These are phyloP conservation scores for Agarophyton chilense DNA, from an alignment of 23 red algal genomes.

Conservation along the genomic window DNA sequence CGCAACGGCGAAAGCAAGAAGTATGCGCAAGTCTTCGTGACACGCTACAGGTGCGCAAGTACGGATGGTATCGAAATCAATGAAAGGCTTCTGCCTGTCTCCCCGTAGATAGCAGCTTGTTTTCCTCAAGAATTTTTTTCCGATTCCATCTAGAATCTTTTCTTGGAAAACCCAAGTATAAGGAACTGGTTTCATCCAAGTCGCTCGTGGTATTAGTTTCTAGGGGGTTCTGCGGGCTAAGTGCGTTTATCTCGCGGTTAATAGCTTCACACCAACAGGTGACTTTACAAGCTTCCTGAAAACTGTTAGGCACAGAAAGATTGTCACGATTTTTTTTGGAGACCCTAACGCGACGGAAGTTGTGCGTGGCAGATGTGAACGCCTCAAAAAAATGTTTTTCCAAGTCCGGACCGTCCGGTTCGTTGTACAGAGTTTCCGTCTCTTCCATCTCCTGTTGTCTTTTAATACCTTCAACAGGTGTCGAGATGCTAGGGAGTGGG, in stretches of 20 bases:
- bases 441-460: neutral
- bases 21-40: constrained; percentile 19
- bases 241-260: constrained; percentile 18
- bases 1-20: constrained; percentile 10
- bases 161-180: constrained; percentile 36
- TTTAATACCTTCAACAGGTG: neutral
- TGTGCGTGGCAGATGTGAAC: neutral
- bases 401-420: neutral
- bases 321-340: neutral
- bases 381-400: neutral
- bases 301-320: neutral
- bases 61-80: neutral
- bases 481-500: neutral
- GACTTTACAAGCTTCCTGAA: neutral
- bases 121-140: constrained; percentile 17
- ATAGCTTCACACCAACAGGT: neutral
- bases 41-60: constrained; percentile 8
- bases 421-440: neutral
- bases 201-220: neutral
- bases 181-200: neutral
- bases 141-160: constrained; percentile 7
- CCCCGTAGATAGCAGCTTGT: constrained; percentile 8
- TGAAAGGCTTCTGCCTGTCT: neutral
- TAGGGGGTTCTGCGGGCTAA: neutral
- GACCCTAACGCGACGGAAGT: neutral